These are phyloP conservation scores for Penicillium riverlandense DNA, from an alignment of 495 filamentous ascomycete species.

Conservation along the genomic window DNA sequence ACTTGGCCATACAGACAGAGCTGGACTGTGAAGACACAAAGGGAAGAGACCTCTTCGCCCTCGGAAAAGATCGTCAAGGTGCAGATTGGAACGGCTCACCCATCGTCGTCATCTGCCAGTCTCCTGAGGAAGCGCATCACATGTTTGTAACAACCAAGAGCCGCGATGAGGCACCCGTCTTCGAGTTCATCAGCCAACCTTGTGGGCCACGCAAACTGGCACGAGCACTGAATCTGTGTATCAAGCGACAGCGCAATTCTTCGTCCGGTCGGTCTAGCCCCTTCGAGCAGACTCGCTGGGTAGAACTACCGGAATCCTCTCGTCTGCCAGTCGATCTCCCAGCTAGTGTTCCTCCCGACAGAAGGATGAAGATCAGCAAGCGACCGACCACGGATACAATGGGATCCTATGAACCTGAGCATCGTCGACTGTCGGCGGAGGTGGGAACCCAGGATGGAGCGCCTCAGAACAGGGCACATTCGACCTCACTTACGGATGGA, in stretches of 20 bases:
- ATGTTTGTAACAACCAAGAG: conserved; percentile 16
- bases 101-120: conserved; percentile 23
- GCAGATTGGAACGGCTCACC: conserved; percentile 1
- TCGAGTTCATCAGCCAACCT: conserved; percentile 27
- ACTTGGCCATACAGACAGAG: conserved; percentile 16
- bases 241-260: conserved; percentile 10
- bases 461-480: not conserved
- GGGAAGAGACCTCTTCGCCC: conserved; percentile 7
- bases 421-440: not conserved
- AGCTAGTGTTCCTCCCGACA: conserved; percentile 5
- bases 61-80: not conserved
- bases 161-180: not conserved
- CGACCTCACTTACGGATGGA: not conserved
- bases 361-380: conserved; percentile 15
- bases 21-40: conserved; percentile 8
- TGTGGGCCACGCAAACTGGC: conserved; percentile 24
- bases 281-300: conserved; percentile 17
- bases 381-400: conserved; percentile 13
- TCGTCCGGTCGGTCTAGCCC: not conserved
- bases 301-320: conserved; percentile 16
- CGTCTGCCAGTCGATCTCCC: conserved; percentile 11
- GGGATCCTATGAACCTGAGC: not conserved
- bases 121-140: conserved; percentile 19
- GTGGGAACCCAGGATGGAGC: not conserved
- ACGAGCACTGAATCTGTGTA: conserved; percentile 15